These are phyloP conservation scores for Paecilomyces dactylethromorphus DNA, from an alignment of 2,329 filamentous ascomycete genomes.

Conservation along the genomic window DNA sequence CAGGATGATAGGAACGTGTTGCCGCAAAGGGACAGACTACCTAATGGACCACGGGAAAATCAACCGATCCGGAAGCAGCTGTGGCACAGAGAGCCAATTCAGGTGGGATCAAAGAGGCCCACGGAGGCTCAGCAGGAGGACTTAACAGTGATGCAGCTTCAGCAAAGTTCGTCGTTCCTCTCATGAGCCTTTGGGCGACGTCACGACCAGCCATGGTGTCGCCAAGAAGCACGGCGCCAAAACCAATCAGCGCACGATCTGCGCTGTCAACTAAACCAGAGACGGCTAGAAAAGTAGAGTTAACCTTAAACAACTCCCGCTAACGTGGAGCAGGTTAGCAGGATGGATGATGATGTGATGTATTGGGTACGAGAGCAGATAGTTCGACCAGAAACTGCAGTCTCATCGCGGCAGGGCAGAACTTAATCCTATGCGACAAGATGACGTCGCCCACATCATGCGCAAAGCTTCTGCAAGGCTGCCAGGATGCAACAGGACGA, in stretches of 20 bases:
- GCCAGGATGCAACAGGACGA: neutral
- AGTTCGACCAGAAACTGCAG: neutral
- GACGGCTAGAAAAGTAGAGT: neutral
- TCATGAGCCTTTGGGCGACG: neutral
- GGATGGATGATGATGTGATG: neutral
- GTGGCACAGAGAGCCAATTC: neutral
- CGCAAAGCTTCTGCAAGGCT: neutral
- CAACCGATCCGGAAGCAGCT: neutral
- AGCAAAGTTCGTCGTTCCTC: neutral
- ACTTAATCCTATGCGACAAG: neutral
- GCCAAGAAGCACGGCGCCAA: neutral
- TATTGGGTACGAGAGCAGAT: neutral
- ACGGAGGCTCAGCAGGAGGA: neutral
- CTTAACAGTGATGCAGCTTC: neutral
- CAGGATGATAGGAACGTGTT: neutral
- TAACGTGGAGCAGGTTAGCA: neutral
- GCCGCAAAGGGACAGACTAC: neutral
- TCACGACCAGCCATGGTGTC: neutral
- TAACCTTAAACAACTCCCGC: neutral
- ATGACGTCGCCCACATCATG: neutral
- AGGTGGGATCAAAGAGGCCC: neutral
- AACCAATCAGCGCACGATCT: neutral
- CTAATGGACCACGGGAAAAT: neutral
- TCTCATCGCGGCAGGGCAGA: neutral
- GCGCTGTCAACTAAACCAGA: neutral